Percentiles rank a stretch among this genome's conserved stretches.
Evolutionary conservation across 495 filamentous ascomycete genomes (phyloP).

Genomic region (Podospora fimiseda): DNA sequence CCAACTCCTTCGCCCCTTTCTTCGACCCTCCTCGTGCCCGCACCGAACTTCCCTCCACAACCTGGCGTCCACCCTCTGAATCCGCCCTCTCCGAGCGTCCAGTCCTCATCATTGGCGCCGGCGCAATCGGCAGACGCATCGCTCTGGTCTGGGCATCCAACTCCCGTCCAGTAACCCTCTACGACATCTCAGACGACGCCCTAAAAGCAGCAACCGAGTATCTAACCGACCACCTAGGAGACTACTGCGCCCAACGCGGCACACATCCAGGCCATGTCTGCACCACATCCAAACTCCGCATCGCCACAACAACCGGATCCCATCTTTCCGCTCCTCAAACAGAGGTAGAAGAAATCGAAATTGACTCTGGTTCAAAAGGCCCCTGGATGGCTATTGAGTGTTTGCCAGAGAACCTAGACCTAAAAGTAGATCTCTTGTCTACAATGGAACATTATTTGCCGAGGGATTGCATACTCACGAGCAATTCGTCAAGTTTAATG

Average conservation of each 20-base stretch:
- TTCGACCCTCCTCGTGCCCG: not conserved
- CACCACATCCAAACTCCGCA: slow-evolving; percentile 22
- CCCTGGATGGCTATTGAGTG: slow-evolving; percentile 53
- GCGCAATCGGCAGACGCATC: slow-evolving; percentile 31
- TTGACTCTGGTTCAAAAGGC: slow-evolving; percentile 22
- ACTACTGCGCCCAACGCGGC: slow-evolving; percentile 21
- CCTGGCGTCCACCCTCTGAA: slow-evolving; percentile 24
- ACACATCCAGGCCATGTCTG: slow-evolving; percentile 30
- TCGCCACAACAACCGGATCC: slow-evolving; percentile 20
- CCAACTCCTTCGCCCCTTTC: not conserved
- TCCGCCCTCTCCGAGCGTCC: slow-evolving; percentile 27
- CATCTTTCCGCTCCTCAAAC: not conserved
- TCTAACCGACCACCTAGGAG: slow-evolving; percentile 31
- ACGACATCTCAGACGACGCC: slow-evolving; percentile 28
- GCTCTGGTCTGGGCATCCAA: slow-evolving; percentile 34
- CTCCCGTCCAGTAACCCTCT: slow-evolving; percentile 29
- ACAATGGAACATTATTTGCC: slow-evolving; percentile 39
- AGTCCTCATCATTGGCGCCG: slow-evolving; percentile 34
- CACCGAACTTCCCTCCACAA: not conserved
- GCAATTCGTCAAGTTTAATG: slow-evolving; percentile 47
- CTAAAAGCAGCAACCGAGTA: slow-evolving; percentile 24
- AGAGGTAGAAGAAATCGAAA: slow-evolving; percentile 17
- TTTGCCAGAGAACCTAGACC: slow-evolving; percentile 47
- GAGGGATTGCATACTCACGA: slow-evolving; percentile 44
- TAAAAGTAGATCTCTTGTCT: slow-evolving; percentile 47